Conservation (phyloP, 2,329 filamentous ascomycete species). For the Trichoderma breve region DNA sequence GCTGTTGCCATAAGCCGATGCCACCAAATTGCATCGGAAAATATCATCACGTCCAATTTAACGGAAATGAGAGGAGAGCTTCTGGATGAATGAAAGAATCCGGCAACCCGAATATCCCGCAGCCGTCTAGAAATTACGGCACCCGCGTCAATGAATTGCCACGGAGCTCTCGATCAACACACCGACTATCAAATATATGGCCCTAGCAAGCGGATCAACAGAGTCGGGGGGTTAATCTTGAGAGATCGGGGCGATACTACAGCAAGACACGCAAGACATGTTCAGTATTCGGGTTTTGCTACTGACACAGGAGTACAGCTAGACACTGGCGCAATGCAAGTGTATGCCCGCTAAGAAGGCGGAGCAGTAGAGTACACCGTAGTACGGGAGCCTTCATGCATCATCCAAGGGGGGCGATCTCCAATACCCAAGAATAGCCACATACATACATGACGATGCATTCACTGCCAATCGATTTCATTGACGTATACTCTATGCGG, state of each 20-base stretch:
- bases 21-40: neutral
- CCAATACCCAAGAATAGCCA: constrained; percentile 1
- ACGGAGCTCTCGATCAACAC: neutral
- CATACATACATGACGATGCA: neutral
- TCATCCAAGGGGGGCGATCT: neutral
- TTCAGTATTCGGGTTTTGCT: neutral
- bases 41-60: neutral
- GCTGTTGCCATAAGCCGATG: neutral
- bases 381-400: neutral
- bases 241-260: neutral
- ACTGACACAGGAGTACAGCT: neutral
- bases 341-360: neutral
- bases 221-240: neutral
- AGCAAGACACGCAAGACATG: neutral
- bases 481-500: constrained; percentile 8
- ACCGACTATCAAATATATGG: neutral
- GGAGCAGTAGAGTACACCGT: neutral
- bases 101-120: neutral
- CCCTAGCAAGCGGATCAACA: neutral
- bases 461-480: neutral
- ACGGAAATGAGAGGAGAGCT: constrained; percentile 5
- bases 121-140: neutral
- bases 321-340: neutral
- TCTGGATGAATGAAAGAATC: neutral
- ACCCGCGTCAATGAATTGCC: neutral